These are phyloP conservation scores for Thelephora ganbajun DNA, from an alignment of 768 basidiomycete species.

Conservation along the genomic window DNA sequence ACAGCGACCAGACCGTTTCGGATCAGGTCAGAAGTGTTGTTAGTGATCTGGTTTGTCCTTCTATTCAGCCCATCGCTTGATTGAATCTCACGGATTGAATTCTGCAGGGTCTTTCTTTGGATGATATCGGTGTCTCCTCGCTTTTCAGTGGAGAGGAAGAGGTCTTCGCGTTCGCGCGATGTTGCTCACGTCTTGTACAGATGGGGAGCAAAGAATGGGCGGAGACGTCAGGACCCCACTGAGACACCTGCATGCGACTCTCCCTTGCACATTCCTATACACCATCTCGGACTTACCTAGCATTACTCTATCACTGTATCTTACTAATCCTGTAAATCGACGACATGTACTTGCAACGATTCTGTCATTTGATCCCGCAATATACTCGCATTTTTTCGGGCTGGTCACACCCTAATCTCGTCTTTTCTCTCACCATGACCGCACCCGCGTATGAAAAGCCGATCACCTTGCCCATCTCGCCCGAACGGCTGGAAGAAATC, in stretches of 20 bases:
- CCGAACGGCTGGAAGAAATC: conserved; percentile 46
- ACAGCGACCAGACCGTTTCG: conserved; percentile 30
- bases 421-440: background rate
- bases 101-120: conserved; percentile 58
- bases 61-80: conserved; percentile 2
- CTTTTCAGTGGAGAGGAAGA: conserved; percentile 97
- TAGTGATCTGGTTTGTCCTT: conserved; percentile 75
- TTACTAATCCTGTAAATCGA: no score
- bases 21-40: conserved; percentile 89
- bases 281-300: no score
- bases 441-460: conserved; percentile 24
- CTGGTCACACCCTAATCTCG: no score
- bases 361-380: no score
- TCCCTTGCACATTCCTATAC: no score
- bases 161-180: conserved; percentile 91
- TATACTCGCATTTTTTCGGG: no score
- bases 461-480: conserved; percentile 41
- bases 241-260: background rate
- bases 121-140: conserved; percentile 67
- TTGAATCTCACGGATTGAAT: conserved; percentile 2
- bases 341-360: no score
- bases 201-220: conserved; percentile 90
- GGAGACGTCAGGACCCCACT: conserved; percentile 23
- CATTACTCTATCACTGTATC: no score
- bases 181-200: conserved; percentile 74